Conservation (phyloP, 495 filamentous ascomycete species). For the Bacidia gigantensis region DNA sequence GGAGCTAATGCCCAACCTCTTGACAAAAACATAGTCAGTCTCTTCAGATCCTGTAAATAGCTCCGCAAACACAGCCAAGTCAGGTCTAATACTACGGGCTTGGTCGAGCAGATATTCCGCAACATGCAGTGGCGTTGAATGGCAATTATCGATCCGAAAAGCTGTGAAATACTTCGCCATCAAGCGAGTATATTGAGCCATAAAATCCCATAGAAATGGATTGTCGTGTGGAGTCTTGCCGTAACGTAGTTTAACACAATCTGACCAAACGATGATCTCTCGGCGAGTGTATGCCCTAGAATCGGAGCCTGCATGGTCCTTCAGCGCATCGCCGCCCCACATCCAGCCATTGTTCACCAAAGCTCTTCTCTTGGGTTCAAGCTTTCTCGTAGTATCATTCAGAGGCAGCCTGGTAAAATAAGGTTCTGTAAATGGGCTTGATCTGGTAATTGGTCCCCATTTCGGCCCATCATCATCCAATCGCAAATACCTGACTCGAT, state of each 20-base stretch:
- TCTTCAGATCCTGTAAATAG: slow-evolving; percentile 93
- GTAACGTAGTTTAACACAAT: slow-evolving; percentile 95
- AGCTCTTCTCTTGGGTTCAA: slow-evolving; percentile 62
- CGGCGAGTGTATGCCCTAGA: slow-evolving; percentile 83
- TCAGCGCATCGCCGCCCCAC: slow-evolving; percentile 88
- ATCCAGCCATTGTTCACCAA: slow-evolving; percentile 98
- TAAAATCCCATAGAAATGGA: slow-evolving; percentile 89
- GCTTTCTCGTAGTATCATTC: slow-evolving; percentile 64
- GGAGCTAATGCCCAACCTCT: slow-evolving; percentile 75
- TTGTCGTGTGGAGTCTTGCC: slow-evolving; percentile 68
- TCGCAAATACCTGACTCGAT: slow-evolving; percentile 83
- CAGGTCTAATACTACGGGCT: slow-evolving; percentile 73
- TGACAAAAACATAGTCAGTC: slow-evolving; percentile 90
- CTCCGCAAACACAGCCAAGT: slow-evolving; percentile 86
- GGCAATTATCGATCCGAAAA: slow-evolving; percentile 96
- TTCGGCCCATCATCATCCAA: slow-evolving; percentile 87
- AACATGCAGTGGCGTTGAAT: slow-evolving; percentile 87
- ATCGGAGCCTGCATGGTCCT: slow-evolving; percentile 80
- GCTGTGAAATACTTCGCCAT: slow-evolving; percentile 93
- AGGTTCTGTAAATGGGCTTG: slow-evolving; percentile 77
- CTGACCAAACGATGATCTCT: slow-evolving; percentile 96
- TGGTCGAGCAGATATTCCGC: slow-evolving; percentile 90
- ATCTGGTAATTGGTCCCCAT: slow-evolving; percentile 58
- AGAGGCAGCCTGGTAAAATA: slow-evolving; percentile 88
- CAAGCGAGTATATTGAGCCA: slow-evolving; percentile 80